phyloP scores from a whole-genome alignment of 2,329 filamentous ascomycete species.

The Aurifilum marmelostoma region DNA sequence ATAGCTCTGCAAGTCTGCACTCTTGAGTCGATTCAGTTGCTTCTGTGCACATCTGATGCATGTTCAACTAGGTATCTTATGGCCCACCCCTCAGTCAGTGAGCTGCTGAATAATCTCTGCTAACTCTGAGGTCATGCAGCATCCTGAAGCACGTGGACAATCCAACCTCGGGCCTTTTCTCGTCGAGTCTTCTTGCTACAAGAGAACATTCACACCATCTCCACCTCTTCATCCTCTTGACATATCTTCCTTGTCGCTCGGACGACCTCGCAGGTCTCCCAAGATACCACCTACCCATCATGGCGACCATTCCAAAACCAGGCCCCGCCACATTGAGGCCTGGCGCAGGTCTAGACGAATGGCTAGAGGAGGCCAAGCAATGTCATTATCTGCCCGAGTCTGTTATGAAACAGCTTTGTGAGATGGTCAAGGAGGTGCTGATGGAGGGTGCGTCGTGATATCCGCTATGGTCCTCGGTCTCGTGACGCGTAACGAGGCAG shows the following conservation, averaged over 20 bases:
- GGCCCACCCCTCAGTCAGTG: background rate
- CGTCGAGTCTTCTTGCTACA: conserved; percentile 11
- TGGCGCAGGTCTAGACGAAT: conserved; percentile 89
- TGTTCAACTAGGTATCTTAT: background rate
- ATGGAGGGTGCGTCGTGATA: conserved; percentile 77
- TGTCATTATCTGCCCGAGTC: conserved; percentile 95
- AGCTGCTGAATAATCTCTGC: conserved; percentile 9
- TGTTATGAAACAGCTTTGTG: conserved; percentile 98
- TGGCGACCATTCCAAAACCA: conserved; percentile 75
- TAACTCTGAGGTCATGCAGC: conserved; percentile 19
- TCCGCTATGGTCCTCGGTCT: background rate
- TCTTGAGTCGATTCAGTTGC: background rate
- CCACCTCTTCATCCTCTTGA: background rate
- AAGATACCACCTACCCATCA: conserved; percentile 34
- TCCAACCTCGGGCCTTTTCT: conserved; percentile 16
- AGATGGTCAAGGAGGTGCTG: conserved; percentile 97
- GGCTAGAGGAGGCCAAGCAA: conserved; percentile 94
- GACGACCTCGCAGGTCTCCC: background rate
- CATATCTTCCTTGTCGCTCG: background rate
- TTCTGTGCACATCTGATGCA: no score
- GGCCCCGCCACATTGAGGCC: conserved; percentile 84
- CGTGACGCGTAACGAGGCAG: background rate
- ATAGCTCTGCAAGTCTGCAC: background rate
- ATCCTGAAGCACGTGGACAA: conserved; percentile 18
- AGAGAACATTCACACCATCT: background rate